These are phyloP conservation scores for Cytidiella melzeri DNA, from an alignment of 768 basidiomycete species.

Conservation along the genomic window DNA sequence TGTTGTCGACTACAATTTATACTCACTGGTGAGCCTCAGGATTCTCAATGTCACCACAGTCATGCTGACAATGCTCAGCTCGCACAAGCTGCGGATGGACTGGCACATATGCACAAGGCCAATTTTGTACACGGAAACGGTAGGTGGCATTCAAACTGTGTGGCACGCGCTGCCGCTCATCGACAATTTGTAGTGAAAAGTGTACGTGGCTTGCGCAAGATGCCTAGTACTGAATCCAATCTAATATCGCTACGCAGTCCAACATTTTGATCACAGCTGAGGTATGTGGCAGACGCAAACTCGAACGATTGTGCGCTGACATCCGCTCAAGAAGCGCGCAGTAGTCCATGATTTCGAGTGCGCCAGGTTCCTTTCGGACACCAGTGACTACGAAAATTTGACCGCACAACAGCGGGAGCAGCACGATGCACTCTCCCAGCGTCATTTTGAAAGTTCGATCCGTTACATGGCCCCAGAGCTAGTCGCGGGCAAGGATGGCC, in stretches of 20 bases:
- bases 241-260: no score
- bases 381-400: neutral
- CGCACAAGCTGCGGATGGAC: slow-evolving; percentile 46
- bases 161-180: neutral
- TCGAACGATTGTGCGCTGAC: neutral
- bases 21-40: no score
- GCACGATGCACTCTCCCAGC: neutral
- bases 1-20: no score
- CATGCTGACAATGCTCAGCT: slow-evolving; percentile 31
- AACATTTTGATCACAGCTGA: slow-evolving; percentile 53
- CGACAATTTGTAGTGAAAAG: slow-evolving; percentile 42
- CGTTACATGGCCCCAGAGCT: neutral
- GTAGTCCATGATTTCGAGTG: neutral
- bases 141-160: slow-evolving; percentile 27
- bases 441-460: neutral
- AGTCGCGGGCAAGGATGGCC: neutral
- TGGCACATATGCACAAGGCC: slow-evolving; percentile 49
- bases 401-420: neutral
- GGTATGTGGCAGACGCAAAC: slow-evolving; percentile 24
- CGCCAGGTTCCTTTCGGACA: neutral
- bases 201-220: no score
- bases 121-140: slow-evolving; percentile 56
- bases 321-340: neutral
- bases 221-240: no score
- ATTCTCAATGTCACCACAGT: no score